phyloP scores from a whole-genome alignment of 139 green algal genomes.

The Picochlorum sp. region DNA sequence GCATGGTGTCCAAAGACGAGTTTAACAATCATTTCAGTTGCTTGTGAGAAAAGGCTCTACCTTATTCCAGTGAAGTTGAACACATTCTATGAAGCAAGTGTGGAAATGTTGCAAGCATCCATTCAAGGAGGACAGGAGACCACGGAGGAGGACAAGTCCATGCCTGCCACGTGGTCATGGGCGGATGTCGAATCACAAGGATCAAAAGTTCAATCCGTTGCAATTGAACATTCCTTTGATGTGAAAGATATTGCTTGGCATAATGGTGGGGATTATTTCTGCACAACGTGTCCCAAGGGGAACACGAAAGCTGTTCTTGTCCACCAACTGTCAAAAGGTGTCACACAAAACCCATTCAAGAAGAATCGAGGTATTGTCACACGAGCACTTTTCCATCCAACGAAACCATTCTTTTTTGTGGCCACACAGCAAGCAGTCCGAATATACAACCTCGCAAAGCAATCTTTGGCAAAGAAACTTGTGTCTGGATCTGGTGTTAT shows the following conservation, averaged over 20 bases:
- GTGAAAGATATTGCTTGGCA: constrained; percentile 78
- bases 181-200: not conserved
- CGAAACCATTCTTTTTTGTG: constrained; percentile 92
- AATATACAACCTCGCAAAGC: constrained; percentile 91
- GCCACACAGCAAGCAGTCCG: constrained; percentile 80
- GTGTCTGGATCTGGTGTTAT: constrained; percentile 69
- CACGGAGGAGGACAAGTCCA: not conserved
- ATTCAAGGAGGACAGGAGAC: constrained; percentile 1
- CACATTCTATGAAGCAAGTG: constrained; percentile 14
- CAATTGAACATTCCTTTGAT: constrained; percentile 27
- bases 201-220: constrained; percentile 6
- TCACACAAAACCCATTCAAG: constrained; percentile 86
- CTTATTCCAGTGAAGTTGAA: constrained; percentile 41
- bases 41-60: constrained; percentile 42
- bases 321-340: constrained; percentile 80
- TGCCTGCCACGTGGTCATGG: constrained; percentile 10
- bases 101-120: constrained; percentile 6
- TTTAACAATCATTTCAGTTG: constrained; percentile 40
- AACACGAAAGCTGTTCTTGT: constrained; percentile 83
- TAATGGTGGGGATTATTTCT: constrained; percentile 86
- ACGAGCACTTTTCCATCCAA: constrained; percentile 81
- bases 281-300: constrained; percentile 61
- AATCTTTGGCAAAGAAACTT: constrained; percentile 87
- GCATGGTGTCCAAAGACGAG: constrained; percentile 59
- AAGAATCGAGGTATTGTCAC: constrained; percentile 81